Percentiles rank a stretch among this genome's conserved stretches.
phyloP scores from a whole-genome alignment of 495 filamentous ascomycete species.

The Rhypophila decipiens region DNA sequence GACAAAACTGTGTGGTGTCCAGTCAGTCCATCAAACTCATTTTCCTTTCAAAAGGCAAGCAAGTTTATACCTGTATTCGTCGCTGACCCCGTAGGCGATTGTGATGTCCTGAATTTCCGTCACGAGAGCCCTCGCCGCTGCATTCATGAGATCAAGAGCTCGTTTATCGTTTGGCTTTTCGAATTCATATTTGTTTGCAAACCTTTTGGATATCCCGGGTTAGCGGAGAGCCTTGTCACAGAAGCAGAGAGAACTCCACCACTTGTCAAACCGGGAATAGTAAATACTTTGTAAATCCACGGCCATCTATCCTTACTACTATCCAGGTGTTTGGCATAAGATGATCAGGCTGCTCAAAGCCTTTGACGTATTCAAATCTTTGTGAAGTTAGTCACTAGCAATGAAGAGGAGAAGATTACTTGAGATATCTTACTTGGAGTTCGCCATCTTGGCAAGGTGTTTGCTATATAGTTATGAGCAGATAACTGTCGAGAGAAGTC shows the following conservation, averaged over 20 bases:
- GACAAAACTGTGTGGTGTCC: constrained; percentile 61
- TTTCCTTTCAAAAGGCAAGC: neutral
- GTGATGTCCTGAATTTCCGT: constrained; percentile 77
- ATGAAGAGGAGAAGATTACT: neutral
- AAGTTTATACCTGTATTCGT: constrained; percentile 71
- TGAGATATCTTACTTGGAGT: constrained; percentile 34
- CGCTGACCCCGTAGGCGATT: constrained; percentile 86
- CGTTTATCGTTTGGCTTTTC: constrained; percentile 86
- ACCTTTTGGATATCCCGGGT: constrained; percentile 34
- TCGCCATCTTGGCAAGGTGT: constrained; percentile 46
- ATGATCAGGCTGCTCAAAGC: constrained; percentile 73
- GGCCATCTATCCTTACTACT: constrained; percentile 85
- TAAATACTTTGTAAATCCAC: constrained; percentile 80
- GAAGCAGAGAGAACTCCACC: too few species aligned
- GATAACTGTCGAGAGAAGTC: too few species aligned
- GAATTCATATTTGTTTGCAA: constrained; percentile 76
- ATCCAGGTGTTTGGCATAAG: constrained; percentile 91
- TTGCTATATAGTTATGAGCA: too few species aligned
- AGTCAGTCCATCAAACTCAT: neutral
- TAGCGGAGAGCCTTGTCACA: neutral
- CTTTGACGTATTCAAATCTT: constrained; percentile 86
- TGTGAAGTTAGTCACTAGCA: neutral
- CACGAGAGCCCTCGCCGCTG: constrained; percentile 75
- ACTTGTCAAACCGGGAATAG: too few species aligned
- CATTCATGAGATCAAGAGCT: constrained; percentile 92